Evolutionary conservation across 2,329 filamentous ascomycete genomes (phyloP), one percentile per base, ranked within the genome.

Genomic region (Penicillium brasilianum): DNA sequence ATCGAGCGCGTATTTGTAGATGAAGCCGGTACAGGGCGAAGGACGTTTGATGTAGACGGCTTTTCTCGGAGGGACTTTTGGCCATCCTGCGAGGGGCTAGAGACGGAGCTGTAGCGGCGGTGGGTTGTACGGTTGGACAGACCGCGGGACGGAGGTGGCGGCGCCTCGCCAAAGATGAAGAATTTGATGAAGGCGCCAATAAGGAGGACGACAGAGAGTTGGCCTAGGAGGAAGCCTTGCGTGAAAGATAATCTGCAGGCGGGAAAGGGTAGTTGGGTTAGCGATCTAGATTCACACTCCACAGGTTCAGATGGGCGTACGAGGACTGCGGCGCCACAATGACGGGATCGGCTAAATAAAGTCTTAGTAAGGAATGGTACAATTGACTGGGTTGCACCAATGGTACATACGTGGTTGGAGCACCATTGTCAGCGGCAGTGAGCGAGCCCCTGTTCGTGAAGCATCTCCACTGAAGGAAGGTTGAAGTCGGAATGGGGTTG

Each of bases 181-280:
- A 97, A 99, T 76, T 97, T 97, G 78, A 99, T 98, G 80, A 99
- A 98, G 68, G 90, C 92, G 66, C 93, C 93, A 63, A 99, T 87
- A 41, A 99, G 84, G 25, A 98, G 82, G 14, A 97, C 91, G 49
- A 99, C 91, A 1, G 93, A 96, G 55, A 99, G 84, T 77, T 99
- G 95, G 53, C 95, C 95, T 34, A 98, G 84, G 52, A 99, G 87
- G 69, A 99, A 90, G 30, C 95, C 95, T 76, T 97, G 92, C 0
- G 92, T 96, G 77, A 98, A 98, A 37, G 92, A 95, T 68, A 95
- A 83, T 43, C 92, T 94, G 32, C 44, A 41, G 54, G 13, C 18
- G 13, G 25, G 25, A 6, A 34, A 30, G 30, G 28, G 43, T 11
- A 32, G 28, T 36, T 20, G 41, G 9, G 65, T 71, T 62, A 71